Base-by-base conservation (phyloP, 2,329 filamentous ascomycete genomes). In the Zasmidium angulare region DNA sequence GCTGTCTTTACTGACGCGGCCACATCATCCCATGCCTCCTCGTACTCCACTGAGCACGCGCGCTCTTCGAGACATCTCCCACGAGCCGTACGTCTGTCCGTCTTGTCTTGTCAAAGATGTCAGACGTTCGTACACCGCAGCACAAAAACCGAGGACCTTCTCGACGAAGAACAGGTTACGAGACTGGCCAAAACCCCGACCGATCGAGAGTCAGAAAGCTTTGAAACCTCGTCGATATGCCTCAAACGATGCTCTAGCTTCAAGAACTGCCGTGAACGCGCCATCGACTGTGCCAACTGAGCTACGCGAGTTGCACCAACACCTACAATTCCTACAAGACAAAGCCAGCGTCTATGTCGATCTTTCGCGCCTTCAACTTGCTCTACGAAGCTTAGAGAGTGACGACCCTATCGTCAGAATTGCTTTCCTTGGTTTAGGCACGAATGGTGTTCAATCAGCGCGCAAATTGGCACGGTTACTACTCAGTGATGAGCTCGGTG, bases 331-430 rank as follows among this genome's bases (percentile, higher is more conserved):
- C 21, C 79, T 93, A 2, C 82, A 89, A 67, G 83, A 82, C 53
- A 77, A 84, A 51, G 85, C 86, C 1, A 81, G 84, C 22, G 82
- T 80, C 59, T 82, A 86, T 66, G 81, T 89, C 55, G 89, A 89
- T 68, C 80, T 88, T n/a, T 85, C 88, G 26, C 81, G 88, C 56
- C 72, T 93, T 49, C 87, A 90, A 73, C 82, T 93, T 66, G 89
- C 89, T 12, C 76, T 91, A 21, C 82, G 85, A 63, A 86, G 89
- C 21, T 70, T 88, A 63, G 84, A 85, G 68, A 79, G 77, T 22
- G 76, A 81, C 50, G 74, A 77, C 61, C 80, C 83, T 2, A 77
- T 84, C 10, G 78, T 84, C 48, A 75, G 85, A 52, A 74, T 88
- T 66, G 85, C 84, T 49, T 77, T 84, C 79, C 71, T 71, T 51